phyloP scores from a whole-genome alignment of 129 eudicot species.

The Pseudognaphalium luteoalbum region DNA sequence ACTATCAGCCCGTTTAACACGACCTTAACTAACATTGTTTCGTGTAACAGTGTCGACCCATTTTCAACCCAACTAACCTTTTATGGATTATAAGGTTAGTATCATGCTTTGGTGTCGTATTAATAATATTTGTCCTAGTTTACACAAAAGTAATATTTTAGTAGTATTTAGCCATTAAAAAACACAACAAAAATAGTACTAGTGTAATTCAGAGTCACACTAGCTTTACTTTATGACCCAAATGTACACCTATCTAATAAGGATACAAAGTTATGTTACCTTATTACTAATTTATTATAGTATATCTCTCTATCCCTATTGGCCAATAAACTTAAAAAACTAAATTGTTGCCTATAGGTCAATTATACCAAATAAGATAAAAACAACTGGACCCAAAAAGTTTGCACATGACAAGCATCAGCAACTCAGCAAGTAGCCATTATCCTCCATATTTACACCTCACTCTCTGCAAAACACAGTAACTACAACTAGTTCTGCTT shows the following conservation, averaged over 20 bases:
- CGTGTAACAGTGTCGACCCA: no score
- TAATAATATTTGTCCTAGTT: no score
- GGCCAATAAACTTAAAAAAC: neutral
- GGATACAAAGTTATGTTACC: neutral
- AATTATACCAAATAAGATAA: neutral
- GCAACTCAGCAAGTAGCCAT: conserved; percentile 22
- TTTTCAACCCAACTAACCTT: no score
- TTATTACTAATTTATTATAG: neutral
- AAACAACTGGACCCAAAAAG: neutral
- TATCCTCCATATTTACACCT: conserved; percentile 22
- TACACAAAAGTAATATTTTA: neutral
- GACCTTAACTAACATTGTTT: no score
- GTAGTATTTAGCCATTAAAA: neutral
- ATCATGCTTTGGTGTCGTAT: no score
- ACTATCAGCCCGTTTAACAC: no score
- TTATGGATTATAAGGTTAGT: no score
- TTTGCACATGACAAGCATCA: conserved; percentile 27
- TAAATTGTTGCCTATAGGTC: neutral
- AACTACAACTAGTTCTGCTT: conserved; percentile 19
- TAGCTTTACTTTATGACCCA: neutral
- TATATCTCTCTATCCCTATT: neutral
- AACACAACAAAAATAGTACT: neutral
- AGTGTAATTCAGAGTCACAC: neutral
- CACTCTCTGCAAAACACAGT: conserved; percentile 13
- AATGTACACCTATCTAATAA: neutral